These are phyloP conservation scores for Neurospora tetrasperma DNA, from an alignment of 495 filamentous ascomycete genomes.

Conservation along the genomic window DNA sequence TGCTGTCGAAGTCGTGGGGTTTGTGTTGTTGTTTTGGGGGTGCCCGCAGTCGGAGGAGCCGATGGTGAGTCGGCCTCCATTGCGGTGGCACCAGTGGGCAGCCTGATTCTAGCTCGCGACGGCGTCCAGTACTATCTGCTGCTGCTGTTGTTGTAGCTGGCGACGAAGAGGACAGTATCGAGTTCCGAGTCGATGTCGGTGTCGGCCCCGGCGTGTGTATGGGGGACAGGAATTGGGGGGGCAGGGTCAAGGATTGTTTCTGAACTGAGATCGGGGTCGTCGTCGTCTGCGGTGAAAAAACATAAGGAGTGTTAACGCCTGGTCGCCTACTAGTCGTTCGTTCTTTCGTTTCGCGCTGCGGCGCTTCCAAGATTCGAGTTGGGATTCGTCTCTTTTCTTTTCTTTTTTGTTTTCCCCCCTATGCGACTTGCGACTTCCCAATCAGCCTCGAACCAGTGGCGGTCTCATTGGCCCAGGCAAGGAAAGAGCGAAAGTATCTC, in stretches of 20 bases:
- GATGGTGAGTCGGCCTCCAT: constrained; percentile 18
- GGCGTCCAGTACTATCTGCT: background rate
- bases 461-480: background rate
- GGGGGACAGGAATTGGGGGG: background rate
- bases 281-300: background rate
- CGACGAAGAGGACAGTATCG: background rate
- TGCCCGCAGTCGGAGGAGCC: constrained; percentile 8
- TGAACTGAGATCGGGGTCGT: background rate
- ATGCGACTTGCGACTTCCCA: background rate
- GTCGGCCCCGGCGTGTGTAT: background rate
- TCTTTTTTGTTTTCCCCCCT: background rate
- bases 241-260: background rate
- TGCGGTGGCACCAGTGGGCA: constrained; percentile 7
- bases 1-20: constrained; percentile 17
- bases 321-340: background rate
- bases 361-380: background rate
- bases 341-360: background rate
- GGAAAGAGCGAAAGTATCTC: background rate
- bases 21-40: background rate
- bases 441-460: background rate
- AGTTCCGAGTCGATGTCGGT: background rate
- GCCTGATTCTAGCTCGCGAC: background rate
- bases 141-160: background rate
- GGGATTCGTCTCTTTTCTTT: background rate
- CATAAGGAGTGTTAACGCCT: background rate